phyloP scores from a whole-genome alignment of 768 basidiomycete species.

The Leucosporidium creatinivorum region DNA sequence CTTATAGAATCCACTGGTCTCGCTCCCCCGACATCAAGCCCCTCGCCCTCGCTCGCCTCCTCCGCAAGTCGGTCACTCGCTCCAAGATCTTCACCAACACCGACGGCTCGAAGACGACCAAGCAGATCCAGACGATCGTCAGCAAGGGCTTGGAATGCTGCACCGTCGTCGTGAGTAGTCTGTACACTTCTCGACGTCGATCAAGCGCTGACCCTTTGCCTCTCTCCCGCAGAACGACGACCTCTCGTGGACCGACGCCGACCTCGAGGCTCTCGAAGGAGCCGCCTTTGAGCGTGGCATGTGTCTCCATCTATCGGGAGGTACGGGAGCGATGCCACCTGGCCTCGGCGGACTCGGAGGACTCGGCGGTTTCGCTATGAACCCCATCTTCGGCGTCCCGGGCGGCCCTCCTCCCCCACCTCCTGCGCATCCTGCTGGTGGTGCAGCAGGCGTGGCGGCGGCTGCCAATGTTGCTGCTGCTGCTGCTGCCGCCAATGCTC shows the following conservation, averaged over 20 bases:
- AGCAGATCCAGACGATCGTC: slow-evolving; percentile 2
- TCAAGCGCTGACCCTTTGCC: neutral
- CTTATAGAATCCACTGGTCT: slow-evolving; percentile 8
- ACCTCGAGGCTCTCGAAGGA: slow-evolving; percentile 4
- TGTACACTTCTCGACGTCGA: no score
- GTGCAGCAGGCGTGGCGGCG: no score
- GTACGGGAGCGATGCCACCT: neutral
- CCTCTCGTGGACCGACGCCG: slow-evolving; percentile 8
- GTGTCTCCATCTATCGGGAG: slow-evolving; percentile 22
- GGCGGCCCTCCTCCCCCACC: no score
- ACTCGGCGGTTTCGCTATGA: no score
- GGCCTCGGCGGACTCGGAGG: no score
- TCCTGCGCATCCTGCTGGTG: no score
- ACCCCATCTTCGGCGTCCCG: no score
- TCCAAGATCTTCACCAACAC: neutral
- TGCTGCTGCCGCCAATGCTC: no score
- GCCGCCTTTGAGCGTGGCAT: neutral
- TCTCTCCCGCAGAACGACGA: slow-evolving; percentile 13
- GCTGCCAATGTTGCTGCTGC: no score
- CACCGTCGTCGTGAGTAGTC: slow-evolving; percentile 3
- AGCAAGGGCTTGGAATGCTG: slow-evolving; percentile 12
- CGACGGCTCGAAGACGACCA: slow-evolving; percentile 15
- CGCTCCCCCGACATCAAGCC: slow-evolving; percentile 18
- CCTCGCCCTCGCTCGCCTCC: slow-evolving; percentile 5
- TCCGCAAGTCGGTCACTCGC: slow-evolving; percentile 14